These are phyloP conservation scores for Aspergillus funiculosus DNA, from an alignment of 495 filamentous ascomycete species.

Conservation along the genomic window DNA sequence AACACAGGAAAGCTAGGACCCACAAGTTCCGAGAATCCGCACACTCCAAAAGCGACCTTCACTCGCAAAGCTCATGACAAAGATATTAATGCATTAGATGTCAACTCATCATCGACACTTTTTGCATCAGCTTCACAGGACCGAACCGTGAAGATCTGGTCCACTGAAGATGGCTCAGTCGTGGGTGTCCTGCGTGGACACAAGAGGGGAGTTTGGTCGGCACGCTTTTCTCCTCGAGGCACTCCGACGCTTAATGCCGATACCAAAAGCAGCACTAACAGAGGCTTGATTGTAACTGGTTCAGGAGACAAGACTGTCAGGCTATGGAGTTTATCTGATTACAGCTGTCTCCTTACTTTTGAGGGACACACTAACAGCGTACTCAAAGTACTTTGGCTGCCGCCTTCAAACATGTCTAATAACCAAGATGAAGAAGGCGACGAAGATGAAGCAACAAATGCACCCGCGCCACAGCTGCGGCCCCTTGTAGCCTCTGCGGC, in stretches of 20 bases:
- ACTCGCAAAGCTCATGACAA: slow-evolving; percentile 96
- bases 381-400: slow-evolving; percentile 87
- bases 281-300: slow-evolving; percentile 77
- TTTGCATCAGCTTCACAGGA: slow-evolving; percentile 97
- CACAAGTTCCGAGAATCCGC: slow-evolving; percentile 34
- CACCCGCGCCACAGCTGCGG: slow-evolving; percentile 28
- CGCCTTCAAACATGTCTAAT: slow-evolving; percentile 46
- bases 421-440: slow-evolving; percentile 28
- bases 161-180: slow-evolving; percentile 76
- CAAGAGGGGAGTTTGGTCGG: slow-evolving; percentile 89
- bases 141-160: slow-evolving; percentile 94
- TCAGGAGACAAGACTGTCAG: slow-evolving; percentile 94
- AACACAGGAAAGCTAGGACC: slow-evolving; percentile 52
- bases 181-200: slow-evolving; percentile 88
- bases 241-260: slow-evolving; percentile 68
- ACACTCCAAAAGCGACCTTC: slow-evolving; percentile 54
- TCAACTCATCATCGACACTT: slow-evolving; percentile 59
- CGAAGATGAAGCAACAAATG: slow-evolving; percentile 30
- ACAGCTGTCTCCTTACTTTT: slow-evolving; percentile 86
- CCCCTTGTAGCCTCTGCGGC: slow-evolving; percentile 76
- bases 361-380: slow-evolving; percentile 96
- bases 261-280: slow-evolving; percentile 52
- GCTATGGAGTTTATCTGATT: slow-evolving; percentile 90
- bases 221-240: slow-evolving; percentile 74
- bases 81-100: slow-evolving; percentile 92